A percentile compares a stretch with the other conserved stretches of the same genome.
Conservation (phyloP, 371 early-diverging fungal genomes). For the Mortierella sp. region DNA sequence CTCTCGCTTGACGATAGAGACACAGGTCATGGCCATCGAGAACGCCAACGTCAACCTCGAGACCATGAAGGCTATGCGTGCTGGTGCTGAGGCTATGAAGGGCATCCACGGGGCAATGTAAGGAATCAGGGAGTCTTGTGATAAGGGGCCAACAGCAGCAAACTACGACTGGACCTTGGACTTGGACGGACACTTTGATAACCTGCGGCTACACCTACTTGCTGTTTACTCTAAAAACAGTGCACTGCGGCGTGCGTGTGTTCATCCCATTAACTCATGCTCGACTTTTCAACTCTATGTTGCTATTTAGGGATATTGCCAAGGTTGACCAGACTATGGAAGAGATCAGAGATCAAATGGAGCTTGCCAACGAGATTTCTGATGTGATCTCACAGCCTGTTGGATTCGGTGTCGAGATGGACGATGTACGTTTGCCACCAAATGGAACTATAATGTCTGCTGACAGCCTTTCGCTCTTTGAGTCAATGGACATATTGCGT, state of each 20-base stretch:
- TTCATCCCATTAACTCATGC: conserved; percentile 11
- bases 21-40: conserved; percentile 97
- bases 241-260: neutral
- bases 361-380: conserved; percentile 94
- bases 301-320: conserved; percentile 83
- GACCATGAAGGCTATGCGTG: conserved; percentile 96
- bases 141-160: neutral
- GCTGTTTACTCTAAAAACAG: neutral
- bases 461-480: neutral
- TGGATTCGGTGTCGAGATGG: conserved; percentile 87
- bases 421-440: conserved; percentile 73
- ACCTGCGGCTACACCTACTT: neutral
- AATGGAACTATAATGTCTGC: neutral
- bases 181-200: neutral
- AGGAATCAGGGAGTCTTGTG: conserved; percentile 31
- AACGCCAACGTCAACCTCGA: conserved; percentile 97
- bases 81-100: conserved; percentile 96
- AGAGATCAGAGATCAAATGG: conserved; percentile 98
- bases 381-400: conserved; percentile 95
- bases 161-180: neutral
- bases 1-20: conserved; percentile 93
- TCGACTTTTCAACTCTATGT: neutral
- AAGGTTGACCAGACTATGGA: conserved; percentile 98
- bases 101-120: conserved; percentile 94
- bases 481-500: neutral